phyloP scores from a whole-genome alignment of 2,329 filamentous ascomycete species.

The Aspergillus pseudoglaucus region DNA sequence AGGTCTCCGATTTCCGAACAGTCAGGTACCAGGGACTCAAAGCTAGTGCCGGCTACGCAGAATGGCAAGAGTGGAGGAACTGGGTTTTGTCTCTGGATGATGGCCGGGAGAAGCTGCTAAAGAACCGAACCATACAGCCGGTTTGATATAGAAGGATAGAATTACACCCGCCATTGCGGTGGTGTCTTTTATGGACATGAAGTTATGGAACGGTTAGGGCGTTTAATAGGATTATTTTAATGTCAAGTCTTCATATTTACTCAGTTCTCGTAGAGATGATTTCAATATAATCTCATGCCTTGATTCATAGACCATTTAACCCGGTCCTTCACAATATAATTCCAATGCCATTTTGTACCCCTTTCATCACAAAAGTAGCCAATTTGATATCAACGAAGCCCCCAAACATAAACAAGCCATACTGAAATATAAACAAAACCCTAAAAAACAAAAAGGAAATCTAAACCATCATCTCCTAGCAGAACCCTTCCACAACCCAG shows the following conservation, averaged over 20 bases:
- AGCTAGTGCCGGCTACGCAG: constrained; percentile 60
- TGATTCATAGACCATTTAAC: neutral
- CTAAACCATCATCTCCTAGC: constrained; percentile 10
- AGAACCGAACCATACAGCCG: neutral
- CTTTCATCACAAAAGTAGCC: neutral
- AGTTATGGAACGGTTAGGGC: neutral
- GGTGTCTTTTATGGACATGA: neutral
- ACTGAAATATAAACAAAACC: neutral
- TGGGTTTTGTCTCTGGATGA: constrained; percentile 50
- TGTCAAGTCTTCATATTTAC: neutral
- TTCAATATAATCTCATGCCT: no score
- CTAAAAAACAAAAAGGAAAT: neutral
- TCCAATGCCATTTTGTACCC: neutral
- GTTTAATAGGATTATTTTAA: neutral
- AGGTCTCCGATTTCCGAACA: constrained; percentile 66
- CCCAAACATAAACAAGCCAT: neutral
- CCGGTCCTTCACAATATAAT: neutral
- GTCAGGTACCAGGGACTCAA: constrained; percentile 84
- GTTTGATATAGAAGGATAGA: neutral
- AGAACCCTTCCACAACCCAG: constrained; percentile 47
- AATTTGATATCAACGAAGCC: neutral
- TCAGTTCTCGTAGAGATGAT: neutral
- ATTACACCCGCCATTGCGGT: neutral
- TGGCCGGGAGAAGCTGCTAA: constrained; percentile 19
- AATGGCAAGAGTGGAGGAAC: constrained; percentile 73